phyloP scores from a whole-genome alignment of 1,284 basidiomycete genomes.

The Chalciporus sp. region DNA sequence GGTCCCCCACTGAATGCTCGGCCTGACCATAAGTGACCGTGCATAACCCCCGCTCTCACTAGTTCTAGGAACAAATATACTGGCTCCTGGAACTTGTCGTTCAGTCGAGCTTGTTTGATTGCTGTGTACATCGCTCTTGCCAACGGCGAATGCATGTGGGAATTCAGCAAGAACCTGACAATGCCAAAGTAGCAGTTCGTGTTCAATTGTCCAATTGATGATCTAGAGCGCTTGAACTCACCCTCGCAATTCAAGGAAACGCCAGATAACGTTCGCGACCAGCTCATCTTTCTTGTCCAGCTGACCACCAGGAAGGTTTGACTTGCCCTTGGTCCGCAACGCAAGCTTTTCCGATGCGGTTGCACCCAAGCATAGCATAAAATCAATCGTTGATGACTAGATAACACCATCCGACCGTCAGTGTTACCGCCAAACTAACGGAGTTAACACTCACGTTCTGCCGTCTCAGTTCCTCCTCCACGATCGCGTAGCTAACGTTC shows the following conservation, averaged over 20 bases:
- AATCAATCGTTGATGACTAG: conserved; percentile 96
- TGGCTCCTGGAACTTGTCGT: conserved; percentile 98
- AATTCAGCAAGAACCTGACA: conserved; percentile 80
- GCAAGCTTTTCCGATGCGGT: conserved; percentile 81
- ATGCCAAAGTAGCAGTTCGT: not conserved
- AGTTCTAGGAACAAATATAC: conserved; percentile 92
- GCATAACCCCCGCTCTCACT: conserved; percentile 92
- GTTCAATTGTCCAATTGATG: conserved; percentile 1
- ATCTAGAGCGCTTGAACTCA: conserved; percentile 38
- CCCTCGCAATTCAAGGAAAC: conserved; percentile 95
- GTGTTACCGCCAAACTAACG: not conserved
- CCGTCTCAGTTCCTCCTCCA: conserved; percentile 93
- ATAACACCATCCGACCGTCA: conserved; percentile 14
- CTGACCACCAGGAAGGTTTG: conserved; percentile 42
- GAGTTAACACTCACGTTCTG: conserved; percentile 78
- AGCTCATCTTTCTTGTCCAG: conserved; percentile 99
- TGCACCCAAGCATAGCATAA: conserved; percentile 92
- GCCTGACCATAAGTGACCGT: conserved; percentile 90
- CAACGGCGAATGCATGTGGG: conserved; percentile 87
- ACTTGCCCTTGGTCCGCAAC: conserved; percentile 69
- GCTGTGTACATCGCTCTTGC: conserved; percentile 90
- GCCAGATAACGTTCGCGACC: conserved; percentile 98
- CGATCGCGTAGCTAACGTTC: conserved; percentile 85
- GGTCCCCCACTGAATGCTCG: conserved; percentile 91
- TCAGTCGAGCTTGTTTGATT: conserved; percentile 76